phyloP scores from a whole-genome alignment of 1,284 basidiomycete species.

The Leccinum subrobustum region DNA sequence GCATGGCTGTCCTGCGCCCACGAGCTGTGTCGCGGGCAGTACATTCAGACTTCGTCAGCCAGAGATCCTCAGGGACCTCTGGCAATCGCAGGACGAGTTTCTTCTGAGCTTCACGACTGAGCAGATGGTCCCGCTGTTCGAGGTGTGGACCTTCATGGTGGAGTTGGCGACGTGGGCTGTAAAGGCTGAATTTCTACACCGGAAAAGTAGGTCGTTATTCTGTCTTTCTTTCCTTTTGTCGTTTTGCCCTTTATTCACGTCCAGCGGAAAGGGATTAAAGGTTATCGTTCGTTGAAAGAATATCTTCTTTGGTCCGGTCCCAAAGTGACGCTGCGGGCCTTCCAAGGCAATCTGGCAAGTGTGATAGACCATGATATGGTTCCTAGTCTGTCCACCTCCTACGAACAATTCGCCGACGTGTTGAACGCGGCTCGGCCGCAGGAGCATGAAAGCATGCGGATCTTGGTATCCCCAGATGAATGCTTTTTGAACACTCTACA shows the following conservation, averaged over 20 bases:
- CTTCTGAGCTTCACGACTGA: slow-evolving; percentile 9
- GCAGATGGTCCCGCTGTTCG: slow-evolving; percentile 2
- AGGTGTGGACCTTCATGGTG: slow-evolving; percentile 15
- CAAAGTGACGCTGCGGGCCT: slow-evolving; percentile 11
- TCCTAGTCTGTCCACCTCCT: slow-evolving; percentile 5
- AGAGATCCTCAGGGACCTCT: slow-evolving; percentile 7
- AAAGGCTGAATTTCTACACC: slow-evolving; percentile 10
- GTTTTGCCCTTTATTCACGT: neutral
- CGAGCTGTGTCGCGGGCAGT: slow-evolving; percentile 9
- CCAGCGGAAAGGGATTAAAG: slow-evolving; percentile 1
- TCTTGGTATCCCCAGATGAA: neutral
- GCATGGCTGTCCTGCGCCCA: slow-evolving; percentile 19
- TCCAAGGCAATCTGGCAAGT: slow-evolving; percentile 4
- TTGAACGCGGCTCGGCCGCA: neutral
- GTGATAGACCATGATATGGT: slow-evolving; percentile 13
- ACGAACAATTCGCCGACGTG: slow-evolving; percentile 17
- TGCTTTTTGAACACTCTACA: slow-evolving; percentile 1
- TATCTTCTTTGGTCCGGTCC: slow-evolving; percentile 23
- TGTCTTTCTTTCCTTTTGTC: neutral
- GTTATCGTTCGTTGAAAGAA: slow-evolving; percentile 1
- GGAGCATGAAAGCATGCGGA: neutral
- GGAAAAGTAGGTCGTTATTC: slow-evolving; percentile 9
- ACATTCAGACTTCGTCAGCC: slow-evolving; percentile 8
- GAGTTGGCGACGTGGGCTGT: slow-evolving; percentile 14
- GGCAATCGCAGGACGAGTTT: slow-evolving; percentile 8